Percentiles rank a stretch among this genome's conserved stretches.
Conservation (phyloP, 495 filamentous ascomycete species). For the Letharia lupina region DNA sequence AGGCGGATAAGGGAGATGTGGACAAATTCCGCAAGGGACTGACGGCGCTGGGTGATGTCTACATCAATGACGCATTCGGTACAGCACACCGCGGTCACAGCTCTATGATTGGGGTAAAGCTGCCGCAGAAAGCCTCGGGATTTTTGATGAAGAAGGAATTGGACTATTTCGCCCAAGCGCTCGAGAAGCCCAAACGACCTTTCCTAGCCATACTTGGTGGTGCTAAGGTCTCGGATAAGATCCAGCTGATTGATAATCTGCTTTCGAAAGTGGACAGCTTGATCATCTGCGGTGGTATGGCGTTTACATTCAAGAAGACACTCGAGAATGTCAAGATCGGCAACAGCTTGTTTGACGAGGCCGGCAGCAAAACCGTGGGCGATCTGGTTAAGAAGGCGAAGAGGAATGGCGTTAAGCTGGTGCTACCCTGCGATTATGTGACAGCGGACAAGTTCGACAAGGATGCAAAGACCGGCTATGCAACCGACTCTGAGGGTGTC, state of each 20-base stretch:
- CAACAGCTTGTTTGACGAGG: constrained; percentile 88
- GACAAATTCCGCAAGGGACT: constrained; percentile 90
- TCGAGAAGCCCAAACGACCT: constrained; percentile 84
- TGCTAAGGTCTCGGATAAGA: constrained; percentile 98
- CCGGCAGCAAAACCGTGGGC: constrained; percentile 83
- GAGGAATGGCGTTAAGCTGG: constrained; percentile 88
- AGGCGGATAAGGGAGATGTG: constrained; percentile 88
- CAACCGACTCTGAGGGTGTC: constrained; percentile 82
- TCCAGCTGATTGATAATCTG: constrained; percentile 97
- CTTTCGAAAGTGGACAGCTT: constrained; percentile 94
- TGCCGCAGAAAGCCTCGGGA: constrained; percentile 90
- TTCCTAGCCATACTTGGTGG: constrained; percentile 99
- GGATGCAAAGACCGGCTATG: constrained; percentile 71
- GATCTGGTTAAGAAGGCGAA: constrained; percentile 91
- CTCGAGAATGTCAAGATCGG: constrained; percentile 85
- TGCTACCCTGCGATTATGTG: constrained; percentile 90
- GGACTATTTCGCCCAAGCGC: constrained; percentile 96
- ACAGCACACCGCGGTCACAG: constrained; percentile 97
- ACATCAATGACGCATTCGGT: constrained; percentile 98
- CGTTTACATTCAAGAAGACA: constrained; percentile 99
- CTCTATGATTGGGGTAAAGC: constrained; percentile 95
- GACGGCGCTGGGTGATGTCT: constrained; percentile 91
- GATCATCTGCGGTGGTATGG: constrained; percentile 96
- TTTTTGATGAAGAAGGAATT: constrained; percentile 99
- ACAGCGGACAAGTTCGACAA: constrained; percentile 89